Evolutionary conservation across 352 stramenopile species (phyloP).

Genomic region (Pythium phragmitis): DNA sequence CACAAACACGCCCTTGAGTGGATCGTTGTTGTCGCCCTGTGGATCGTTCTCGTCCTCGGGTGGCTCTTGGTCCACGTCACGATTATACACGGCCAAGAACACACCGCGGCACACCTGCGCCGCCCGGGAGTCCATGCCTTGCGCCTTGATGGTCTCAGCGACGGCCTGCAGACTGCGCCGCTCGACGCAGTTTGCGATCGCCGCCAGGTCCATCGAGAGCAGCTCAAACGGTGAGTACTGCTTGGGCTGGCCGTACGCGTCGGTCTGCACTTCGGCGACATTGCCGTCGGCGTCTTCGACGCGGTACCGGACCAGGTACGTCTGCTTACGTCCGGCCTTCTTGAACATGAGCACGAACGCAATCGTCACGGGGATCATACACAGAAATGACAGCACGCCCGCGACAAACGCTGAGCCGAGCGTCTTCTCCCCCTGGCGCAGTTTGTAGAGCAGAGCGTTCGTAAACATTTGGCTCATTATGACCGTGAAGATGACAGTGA

Average conservation of each 20-base stretch:
- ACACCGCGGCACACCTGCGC: slow-evolving; percentile 55
- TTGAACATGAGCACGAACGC: slow-evolving; percentile 76
- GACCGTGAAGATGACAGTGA: slow-evolving; percentile 71
- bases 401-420: slow-evolving; percentile 50
- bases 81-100: slow-evolving; percentile 62
- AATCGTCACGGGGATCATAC: slow-evolving; percentile 61
- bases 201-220: slow-evolving; percentile 53
- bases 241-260: slow-evolving; percentile 56
- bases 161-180: slow-evolving; percentile 31
- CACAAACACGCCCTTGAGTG: slow-evolving; percentile 40
- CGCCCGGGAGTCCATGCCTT: slow-evolving; percentile 24
- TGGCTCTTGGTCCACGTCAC: slow-evolving; percentile 42
- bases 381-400: slow-evolving; percentile 57
- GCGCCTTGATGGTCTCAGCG: slow-evolving; percentile 35
- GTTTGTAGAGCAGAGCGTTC: slow-evolving; percentile 60
- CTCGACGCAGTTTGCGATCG: slow-evolving; percentile 46
- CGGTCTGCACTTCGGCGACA: slow-evolving; percentile 57
- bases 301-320: slow-evolving; percentile 63
- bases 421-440: slow-evolving; percentile 47
- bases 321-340: slow-evolving; percentile 54
- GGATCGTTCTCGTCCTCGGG: slow-evolving; percentile 16
- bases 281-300: slow-evolving; percentile 62
- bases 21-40: slow-evolving; percentile 27
- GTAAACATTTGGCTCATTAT: slow-evolving; percentile 76
- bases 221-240: slow-evolving; percentile 50